Conservation (phyloP, 495 filamentous ascomycete genomes). For the Pseudevernia furfuracea region DNA sequence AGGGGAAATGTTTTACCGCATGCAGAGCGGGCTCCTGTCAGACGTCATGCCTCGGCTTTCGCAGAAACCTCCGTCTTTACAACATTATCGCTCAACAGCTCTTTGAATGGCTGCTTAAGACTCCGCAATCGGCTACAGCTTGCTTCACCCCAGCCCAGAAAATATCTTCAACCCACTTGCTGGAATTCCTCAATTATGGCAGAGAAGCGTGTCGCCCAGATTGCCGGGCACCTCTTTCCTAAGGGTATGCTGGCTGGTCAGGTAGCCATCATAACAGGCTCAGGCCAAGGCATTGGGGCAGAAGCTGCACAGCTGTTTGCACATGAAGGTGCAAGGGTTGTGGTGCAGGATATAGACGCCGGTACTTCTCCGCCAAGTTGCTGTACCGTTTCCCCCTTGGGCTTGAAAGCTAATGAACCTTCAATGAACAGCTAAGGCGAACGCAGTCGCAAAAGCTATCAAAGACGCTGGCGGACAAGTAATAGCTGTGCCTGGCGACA, state of each 20-base stretch:
- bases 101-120: background rate
- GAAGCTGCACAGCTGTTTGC: conserved; percentile 74
- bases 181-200: conserved; percentile 31
- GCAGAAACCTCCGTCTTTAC: background rate
- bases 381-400: background rate
- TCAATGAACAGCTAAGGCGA: conserved; percentile 48
- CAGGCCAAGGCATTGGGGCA: conserved; percentile 83
- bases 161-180: background rate
- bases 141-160: background rate
- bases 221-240: conserved; percentile 69
- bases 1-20: background rate
- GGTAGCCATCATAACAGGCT: conserved; percentile 78
- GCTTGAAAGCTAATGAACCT: conserved; percentile 5
- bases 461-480: conserved; percentile 55
- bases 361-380: conserved; percentile 36
- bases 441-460: conserved; percentile 55
- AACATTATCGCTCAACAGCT: background rate
- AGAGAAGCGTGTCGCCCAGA: conserved; percentile 54
- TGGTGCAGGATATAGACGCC: conserved; percentile 73
- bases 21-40: background rate
- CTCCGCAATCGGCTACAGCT: background rate
- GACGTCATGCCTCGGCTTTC: conserved; percentile 21
- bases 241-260: conserved; percentile 68
- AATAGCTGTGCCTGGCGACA: conserved; percentile 63
- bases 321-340: conserved; percentile 75